These are phyloP conservation scores for Colletotrichum graminicola DNA, from an alignment of 2,329 filamentous ascomycete species.

Conservation along the genomic window DNA sequence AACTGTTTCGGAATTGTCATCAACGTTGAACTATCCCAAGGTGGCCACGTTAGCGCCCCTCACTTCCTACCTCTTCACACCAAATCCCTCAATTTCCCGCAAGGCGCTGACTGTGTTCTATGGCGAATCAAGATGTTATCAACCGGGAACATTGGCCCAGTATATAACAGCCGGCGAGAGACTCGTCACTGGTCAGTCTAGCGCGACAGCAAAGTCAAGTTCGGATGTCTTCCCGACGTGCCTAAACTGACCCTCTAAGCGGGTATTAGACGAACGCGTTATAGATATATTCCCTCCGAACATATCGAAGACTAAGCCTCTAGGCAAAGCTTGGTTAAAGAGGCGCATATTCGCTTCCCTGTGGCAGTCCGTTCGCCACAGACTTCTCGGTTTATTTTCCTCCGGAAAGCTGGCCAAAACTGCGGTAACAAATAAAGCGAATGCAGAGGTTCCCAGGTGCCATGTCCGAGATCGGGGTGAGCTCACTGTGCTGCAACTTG, in stretches of 20 bases:
- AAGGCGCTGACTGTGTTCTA: slow-evolving; percentile 11
- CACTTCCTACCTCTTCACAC: background rate
- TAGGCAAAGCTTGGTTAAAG: slow-evolving; percentile 20
- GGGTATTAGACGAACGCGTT: slow-evolving; percentile 29
- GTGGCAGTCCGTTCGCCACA: slow-evolving; percentile 7
- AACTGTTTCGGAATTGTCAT: slow-evolving; percentile 22
- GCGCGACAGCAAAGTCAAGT: slow-evolving; percentile 1
- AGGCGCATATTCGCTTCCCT: background rate
- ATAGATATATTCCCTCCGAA: background rate
- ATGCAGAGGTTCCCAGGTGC: background rate
- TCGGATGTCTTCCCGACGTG: slow-evolving; percentile 30
- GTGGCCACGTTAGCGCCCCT: slow-evolving; percentile 10
- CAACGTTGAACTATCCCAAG: slow-evolving; percentile 32
- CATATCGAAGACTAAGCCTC: slow-evolving; percentile 2
- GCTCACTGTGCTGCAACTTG: slow-evolving; percentile 14
- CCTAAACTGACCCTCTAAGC: background rate
- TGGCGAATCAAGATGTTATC: slow-evolving; percentile 13
- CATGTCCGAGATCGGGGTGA: slow-evolving; percentile 14
- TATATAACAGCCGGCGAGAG: background rate
- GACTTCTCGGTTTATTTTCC: background rate
- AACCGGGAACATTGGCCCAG: slow-evolving; percentile 28
- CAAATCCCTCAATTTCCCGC: slow-evolving; percentile 12
- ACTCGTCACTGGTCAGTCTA: background rate
- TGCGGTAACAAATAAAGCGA: background rate
- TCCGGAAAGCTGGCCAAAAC: background rate